Evolutionary conservation across 2,329 filamentous ascomycete genomes (phyloP).

Genomic region (Xylaria hypoxylon): DNA sequence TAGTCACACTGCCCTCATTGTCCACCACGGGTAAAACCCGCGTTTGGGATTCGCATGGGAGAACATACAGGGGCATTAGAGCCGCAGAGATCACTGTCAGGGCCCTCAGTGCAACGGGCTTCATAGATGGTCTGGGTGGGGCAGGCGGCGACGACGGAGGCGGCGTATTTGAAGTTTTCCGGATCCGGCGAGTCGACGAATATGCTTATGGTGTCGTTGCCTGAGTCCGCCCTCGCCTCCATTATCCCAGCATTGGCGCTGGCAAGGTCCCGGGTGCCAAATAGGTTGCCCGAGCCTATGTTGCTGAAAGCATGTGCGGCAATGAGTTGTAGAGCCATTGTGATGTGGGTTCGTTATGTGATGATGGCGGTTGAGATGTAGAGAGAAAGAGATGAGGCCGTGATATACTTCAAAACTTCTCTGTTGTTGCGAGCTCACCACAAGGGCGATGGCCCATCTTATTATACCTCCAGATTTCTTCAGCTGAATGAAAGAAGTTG

Average conservation of each 20-base stretch:
- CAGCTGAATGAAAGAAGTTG: not conserved
- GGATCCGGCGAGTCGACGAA: slow-evolving; percentile 27
- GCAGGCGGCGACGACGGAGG: slow-evolving; percentile 34
- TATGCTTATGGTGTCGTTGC: slow-evolving; percentile 18
- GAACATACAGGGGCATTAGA: slow-evolving; percentile 19
- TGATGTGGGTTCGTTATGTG: not conserved
- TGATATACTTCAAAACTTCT: not conserved
- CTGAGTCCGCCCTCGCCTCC: slow-evolving; percentile 4
- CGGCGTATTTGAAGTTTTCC: slow-evolving; percentile 27
- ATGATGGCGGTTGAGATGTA: not conserved
- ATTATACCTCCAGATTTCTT: slow-evolving; percentile 20
- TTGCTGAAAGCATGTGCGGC: slow-evolving; percentile 31
- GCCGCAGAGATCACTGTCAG: slow-evolving; percentile 13
- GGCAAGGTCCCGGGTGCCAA: slow-evolving; percentile 18
- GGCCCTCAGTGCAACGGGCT: slow-evolving; percentile 25
- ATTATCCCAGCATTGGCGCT: not conserved
- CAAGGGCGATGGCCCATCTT: slow-evolving; percentile 19
- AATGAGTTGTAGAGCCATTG: slow-evolving; percentile 29
- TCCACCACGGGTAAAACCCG: not conserved
- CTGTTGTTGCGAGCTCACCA: not conserved
- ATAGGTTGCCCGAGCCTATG: slow-evolving; percentile 5
- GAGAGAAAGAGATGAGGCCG: not conserved
- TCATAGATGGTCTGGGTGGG: slow-evolving; percentile 24
- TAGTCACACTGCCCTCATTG: slow-evolving; percentile 1
- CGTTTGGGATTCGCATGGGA: not conserved